A percentile compares a stretch with the other conserved stretches of the same genome.
Conservation (phyloP, 2,329 filamentous ascomycete genomes). For the Emydomyces testavorans region DNA sequence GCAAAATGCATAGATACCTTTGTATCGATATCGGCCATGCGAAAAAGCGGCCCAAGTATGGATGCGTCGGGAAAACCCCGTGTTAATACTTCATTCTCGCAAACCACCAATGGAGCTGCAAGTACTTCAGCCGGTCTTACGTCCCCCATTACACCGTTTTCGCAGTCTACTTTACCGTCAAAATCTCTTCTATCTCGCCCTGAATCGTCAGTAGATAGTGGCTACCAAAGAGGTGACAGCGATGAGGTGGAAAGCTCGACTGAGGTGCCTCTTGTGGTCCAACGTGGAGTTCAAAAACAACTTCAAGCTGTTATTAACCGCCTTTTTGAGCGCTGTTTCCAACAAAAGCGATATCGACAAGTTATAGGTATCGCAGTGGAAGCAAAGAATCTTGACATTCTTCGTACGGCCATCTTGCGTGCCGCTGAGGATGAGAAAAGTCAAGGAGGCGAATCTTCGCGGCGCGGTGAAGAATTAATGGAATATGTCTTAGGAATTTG, state of each 20-base stretch:
- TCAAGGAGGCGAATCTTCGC: conserved; percentile 44
- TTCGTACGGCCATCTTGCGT: conserved; percentile 74
- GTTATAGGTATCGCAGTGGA: conserved; percentile 95
- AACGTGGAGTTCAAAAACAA: conserved; percentile 63
- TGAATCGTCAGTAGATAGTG: conserved; percentile 49
- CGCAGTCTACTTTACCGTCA: conserved; percentile 80
- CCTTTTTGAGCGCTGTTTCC: conserved; percentile 81
- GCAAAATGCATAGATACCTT: conserved; percentile 96
- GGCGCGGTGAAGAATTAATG: conserved; percentile 79
- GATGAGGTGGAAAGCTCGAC: conserved; percentile 43
- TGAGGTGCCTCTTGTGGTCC: conserved; percentile 53
- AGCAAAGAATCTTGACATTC: conserved; percentile 78
- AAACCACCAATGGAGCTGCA: conserved; percentile 52
- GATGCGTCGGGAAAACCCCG: conserved; percentile 47
- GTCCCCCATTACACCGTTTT: conserved; percentile 89
- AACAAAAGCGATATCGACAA: conserved; percentile 78
- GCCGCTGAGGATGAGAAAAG: conserved; percentile 78
- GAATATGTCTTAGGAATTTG: conserved; percentile 93
- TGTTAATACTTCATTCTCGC: conserved; percentile 67
- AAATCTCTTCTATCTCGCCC: conserved; percentile 88
- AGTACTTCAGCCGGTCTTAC: conserved; percentile 56
- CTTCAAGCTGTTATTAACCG: conserved; percentile 76
- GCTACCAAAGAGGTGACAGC: conserved; percentile 46
- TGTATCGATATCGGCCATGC: conserved; percentile 63
- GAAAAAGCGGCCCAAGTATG: conserved; percentile 42